Evolutionary conservation across 345 rosid species (phyloP).

Genomic region (Brassica juncea): DNA sequence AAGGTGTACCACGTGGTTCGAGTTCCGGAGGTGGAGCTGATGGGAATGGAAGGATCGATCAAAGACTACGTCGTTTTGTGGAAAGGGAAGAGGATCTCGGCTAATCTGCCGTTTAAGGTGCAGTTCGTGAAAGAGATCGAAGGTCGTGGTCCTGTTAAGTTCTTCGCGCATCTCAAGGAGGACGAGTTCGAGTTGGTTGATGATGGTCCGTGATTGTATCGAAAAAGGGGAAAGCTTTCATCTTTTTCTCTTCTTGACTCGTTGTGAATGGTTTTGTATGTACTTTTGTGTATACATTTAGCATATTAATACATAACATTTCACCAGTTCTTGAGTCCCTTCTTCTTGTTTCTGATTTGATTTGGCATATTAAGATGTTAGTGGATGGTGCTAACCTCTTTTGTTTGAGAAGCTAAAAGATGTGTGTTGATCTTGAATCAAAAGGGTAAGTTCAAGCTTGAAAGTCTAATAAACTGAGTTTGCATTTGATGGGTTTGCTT

Average conservation of each 20-base stretch:
- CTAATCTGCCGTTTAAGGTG: conserved; percentile 81
- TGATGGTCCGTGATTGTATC: conserved; percentile 35
- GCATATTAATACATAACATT: conserved; percentile 24
- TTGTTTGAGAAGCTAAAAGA: background rate
- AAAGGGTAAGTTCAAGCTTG: background rate
- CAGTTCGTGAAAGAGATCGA: conserved; percentile 61
- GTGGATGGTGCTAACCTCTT: background rate
- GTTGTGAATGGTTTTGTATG: background rate
- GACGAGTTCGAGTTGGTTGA: conserved; percentile 68
- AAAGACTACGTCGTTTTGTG: conserved; percentile 70
- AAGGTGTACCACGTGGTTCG: conserved; percentile 87
- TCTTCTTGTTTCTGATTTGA: background rate
- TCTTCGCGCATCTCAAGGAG: conserved; percentile 83
- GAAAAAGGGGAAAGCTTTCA: conserved; percentile 25
- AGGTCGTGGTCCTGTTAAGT: conserved; percentile 80
- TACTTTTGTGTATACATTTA: conserved; percentile 33
- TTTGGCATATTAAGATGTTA: background rate
- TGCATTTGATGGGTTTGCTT: background rate
- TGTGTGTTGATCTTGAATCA: background rate
- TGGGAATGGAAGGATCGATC: conserved; percentile 73
- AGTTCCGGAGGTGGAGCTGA: conserved; percentile 70
- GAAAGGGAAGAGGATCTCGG: conserved; percentile 82
- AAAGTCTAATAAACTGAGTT: background rate
- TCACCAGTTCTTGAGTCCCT: conserved; percentile 4
- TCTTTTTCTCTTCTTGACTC: background rate